Conservation (phyloP, 352 stramenopile species). For the Globisporangium spinosum region DNA sequence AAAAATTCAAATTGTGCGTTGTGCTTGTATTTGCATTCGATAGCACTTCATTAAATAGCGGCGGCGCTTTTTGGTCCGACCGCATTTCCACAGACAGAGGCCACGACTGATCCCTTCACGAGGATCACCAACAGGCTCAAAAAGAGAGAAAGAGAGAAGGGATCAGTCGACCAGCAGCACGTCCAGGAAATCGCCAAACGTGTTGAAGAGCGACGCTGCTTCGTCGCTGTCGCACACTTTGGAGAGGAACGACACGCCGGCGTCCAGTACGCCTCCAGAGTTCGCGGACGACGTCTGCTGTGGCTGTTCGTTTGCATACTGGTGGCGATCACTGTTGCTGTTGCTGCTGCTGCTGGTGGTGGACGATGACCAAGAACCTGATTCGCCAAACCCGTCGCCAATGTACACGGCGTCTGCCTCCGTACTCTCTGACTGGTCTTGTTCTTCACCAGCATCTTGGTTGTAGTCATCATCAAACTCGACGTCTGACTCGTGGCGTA, state of each 20-base stretch:
- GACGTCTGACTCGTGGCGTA: neutral
- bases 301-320: neutral
- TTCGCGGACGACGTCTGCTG: neutral
- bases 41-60: neutral
- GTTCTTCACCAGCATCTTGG: conserved; percentile 20
- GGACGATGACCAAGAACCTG: neutral
- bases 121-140: neutral
- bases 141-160: neutral
- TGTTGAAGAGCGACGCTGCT: conserved; percentile 59
- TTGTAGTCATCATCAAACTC: conserved; percentile 19
- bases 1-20: neutral
- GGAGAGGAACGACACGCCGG: conserved; percentile 47
- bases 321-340: neutral
- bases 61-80: neutral
- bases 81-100: neutral
- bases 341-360: neutral
- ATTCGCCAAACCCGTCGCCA: neutral
- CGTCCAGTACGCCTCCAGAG: conserved; percentile 35
- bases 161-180: conserved; percentile 39
- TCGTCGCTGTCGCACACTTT: conserved; percentile 60
- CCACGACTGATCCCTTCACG: too few relatives aligned
- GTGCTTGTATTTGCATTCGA: neutral
- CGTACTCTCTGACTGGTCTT: conserved; percentile 19
- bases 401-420: conserved; percentile 1
- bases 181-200: conserved; percentile 68